Evolutionary conservation across 805 yeast species (phyloP).

Genomic region (Teunomyces atbi): DNA sequence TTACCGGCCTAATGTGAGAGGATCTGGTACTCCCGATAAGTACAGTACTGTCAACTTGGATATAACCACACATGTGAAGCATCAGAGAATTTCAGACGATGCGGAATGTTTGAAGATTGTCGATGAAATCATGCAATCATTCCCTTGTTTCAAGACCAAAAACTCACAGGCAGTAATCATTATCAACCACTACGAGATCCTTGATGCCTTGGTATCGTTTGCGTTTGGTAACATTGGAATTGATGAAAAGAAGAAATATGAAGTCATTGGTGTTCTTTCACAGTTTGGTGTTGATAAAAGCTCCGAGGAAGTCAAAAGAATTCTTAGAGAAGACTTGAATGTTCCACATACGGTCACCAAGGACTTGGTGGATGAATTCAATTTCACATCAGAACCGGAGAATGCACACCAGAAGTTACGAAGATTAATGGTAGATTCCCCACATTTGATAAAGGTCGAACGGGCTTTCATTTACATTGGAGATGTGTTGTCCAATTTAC

Average conservation of each 20-base stretch:
- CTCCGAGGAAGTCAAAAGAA: slow-evolving; percentile 52
- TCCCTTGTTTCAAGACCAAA: slow-evolving; percentile 61
- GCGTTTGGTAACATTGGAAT: slow-evolving; percentile 80
- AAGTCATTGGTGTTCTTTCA: slow-evolving; percentile 70
- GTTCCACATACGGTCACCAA: slow-evolving; percentile 79
- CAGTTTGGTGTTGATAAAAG: slow-evolving; percentile 71
- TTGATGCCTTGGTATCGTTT: slow-evolving; percentile 60
- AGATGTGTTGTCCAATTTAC: slow-evolving; percentile 53
- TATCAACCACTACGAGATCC: slow-evolving; percentile 77
- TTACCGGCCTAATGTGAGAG: slow-evolving; percentile 60
- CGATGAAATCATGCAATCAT: slow-evolving; percentile 63
- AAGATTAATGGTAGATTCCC: slow-evolving; percentile 73
- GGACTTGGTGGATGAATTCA: slow-evolving; percentile 72
- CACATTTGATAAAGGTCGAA: slow-evolving; percentile 58
- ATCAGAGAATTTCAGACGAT: slow-evolving; percentile 59
- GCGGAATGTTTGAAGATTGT: slow-evolving; percentile 86
- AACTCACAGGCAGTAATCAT: slow-evolving; percentile 55
- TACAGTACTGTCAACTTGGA: slow-evolving; percentile 88
- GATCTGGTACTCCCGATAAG: slow-evolving; percentile 66
- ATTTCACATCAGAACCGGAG: slow-evolving; percentile 69
- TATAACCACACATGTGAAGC: slow-evolving; percentile 52
- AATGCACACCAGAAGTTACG: slow-evolving; percentile 61
- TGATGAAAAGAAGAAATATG: slow-evolving; percentile 56
- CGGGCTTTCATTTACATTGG: slow-evolving; percentile 60
- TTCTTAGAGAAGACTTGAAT: slow-evolving; percentile 53